phyloP scores from a whole-genome alignment of 2,329 filamentous ascomycete genomes.

The Phyllosticta citrichinensis region DNA sequence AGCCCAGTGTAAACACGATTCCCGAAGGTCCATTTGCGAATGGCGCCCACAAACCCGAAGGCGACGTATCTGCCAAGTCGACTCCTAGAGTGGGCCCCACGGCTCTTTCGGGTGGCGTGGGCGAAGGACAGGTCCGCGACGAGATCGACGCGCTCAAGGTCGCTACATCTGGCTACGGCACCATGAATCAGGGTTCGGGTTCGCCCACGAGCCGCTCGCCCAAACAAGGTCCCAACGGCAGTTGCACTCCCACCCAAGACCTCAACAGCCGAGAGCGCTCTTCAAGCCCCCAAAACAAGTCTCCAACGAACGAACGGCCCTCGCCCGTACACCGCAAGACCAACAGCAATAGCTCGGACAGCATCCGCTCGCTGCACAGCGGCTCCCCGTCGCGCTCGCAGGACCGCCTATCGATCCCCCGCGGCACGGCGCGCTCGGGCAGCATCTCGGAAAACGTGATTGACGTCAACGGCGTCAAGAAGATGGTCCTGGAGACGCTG shows the following conservation, averaged over 20 bases:
- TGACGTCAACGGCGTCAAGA: constrained; percentile 62
- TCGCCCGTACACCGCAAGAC: constrained; percentile 8
- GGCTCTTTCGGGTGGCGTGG: constrained; percentile 42
- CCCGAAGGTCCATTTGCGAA: constrained; percentile 30
- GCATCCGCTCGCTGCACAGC: constrained; percentile 23
- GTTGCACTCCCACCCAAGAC: background rate
- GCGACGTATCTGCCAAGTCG: constrained; percentile 20
- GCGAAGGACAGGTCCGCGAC: constrained; percentile 40
- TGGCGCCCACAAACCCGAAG: constrained; percentile 14
- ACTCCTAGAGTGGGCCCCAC: constrained; percentile 24
- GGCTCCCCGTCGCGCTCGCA: constrained; percentile 15
- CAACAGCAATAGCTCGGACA: constrained; percentile 21
- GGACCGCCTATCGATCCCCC: constrained; percentile 17
- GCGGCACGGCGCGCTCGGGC: constrained; percentile 50
- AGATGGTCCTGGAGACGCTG: constrained; percentile 59
- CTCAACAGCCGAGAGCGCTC: background rate
- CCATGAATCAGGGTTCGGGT: constrained; percentile 20
- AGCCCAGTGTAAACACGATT: constrained; percentile 41
- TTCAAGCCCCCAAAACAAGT: constrained; percentile 1
- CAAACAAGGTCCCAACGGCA: constrained; percentile 1
- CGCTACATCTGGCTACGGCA: constrained; percentile 37
- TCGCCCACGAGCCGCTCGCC: constrained; percentile 4
- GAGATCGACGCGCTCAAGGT: constrained; percentile 58
- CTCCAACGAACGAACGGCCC: background rate
- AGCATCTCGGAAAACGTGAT: constrained; percentile 73